phyloP scores from a whole-genome alignment of 306 rosid species.

The Astragalus membranaceus region DNA sequence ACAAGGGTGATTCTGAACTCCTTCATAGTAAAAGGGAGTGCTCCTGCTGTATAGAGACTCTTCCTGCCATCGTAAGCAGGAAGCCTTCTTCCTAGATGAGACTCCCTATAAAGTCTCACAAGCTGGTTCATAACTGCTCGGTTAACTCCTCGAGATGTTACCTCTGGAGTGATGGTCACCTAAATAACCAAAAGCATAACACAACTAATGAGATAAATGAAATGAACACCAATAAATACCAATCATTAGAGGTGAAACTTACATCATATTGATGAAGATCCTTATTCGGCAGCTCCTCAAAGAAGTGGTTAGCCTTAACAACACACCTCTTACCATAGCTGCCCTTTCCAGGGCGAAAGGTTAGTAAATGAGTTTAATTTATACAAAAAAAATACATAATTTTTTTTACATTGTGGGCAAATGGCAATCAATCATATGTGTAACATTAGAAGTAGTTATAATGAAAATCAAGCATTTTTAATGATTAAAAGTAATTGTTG shows the following conservation, averaged over 20 bases:
- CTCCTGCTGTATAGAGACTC: slow-evolving; percentile 92
- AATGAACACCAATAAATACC: neutral
- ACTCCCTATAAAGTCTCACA: slow-evolving; percentile 58
- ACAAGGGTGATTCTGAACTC: slow-evolving; percentile 67
- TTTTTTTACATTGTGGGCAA: no score
- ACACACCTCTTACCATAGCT: slow-evolving; percentile 50
- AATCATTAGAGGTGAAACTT: slow-evolving; percentile 26
- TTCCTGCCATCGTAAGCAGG: slow-evolving; percentile 98
- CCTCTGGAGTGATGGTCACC: slow-evolving; percentile 93
- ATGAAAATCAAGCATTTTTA: no score
- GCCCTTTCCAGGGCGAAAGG: slow-evolving; percentile 89
- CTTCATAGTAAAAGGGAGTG: slow-evolving; percentile 67
- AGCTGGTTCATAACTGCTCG: slow-evolving; percentile 87
- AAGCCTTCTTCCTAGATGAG: slow-evolving; percentile 76
- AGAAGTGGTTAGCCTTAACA: slow-evolving; percentile 92
- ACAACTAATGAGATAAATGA: neutral
- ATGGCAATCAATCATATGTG: no score
- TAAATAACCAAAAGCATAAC: slow-evolving; percentile 14
- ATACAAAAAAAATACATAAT: no score
- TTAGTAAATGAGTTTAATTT: no score
- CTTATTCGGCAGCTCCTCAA: slow-evolving; percentile 80
- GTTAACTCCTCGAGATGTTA: slow-evolving; percentile 72
- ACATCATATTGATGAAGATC: slow-evolving; percentile 98
- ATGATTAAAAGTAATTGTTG: no score
- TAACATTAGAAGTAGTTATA: no score